A percentile compares a stretch with the other conserved stretches of the same genome.
Conservation (phyloP, 1,284 basidiomycete genomes). For the Papiliotrema fonsecae region DNA sequence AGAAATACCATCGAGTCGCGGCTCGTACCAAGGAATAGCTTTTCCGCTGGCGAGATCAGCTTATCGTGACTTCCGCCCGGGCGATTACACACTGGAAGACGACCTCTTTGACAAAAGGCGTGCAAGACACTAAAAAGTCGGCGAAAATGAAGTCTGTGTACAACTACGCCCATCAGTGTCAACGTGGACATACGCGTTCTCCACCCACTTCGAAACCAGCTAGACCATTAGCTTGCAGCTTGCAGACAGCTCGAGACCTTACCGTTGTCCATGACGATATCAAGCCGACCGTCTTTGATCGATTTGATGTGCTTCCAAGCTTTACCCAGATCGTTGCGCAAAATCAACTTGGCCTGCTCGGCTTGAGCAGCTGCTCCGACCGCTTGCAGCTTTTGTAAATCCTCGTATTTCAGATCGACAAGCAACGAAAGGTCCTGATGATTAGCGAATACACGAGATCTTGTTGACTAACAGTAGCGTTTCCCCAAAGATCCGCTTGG, state of each 20-base stretch:
- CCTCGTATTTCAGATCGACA: constrained; percentile 53
- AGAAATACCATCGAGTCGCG: background rate
- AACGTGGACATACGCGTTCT: no score
- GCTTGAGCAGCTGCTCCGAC: constrained; percentile 72
- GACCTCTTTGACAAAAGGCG: constrained; percentile 71
- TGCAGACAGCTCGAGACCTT: constrained; percentile 21
- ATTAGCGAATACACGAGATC: background rate
- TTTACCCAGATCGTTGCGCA: constrained; percentile 73
- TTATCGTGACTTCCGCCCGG: background rate
- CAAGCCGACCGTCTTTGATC: constrained; percentile 59
- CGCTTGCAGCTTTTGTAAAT: constrained; percentile 77
- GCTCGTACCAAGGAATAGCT: constrained; percentile 17
- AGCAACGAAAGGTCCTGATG: constrained; percentile 46
- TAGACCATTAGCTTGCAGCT: constrained; percentile 35
- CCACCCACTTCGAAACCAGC: constrained; percentile 76
- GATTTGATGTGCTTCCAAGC: constrained; percentile 70
- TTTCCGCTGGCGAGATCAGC: constrained; percentile 15
- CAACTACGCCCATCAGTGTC: constrained; percentile 57
- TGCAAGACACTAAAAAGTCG: constrained; percentile 85
- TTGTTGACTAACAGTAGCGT: constrained; percentile 38
- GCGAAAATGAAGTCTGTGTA: constrained; percentile 93
- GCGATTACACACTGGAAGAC: constrained; percentile 72
- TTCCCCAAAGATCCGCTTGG: constrained; percentile 48
- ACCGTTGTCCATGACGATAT: constrained; percentile 92
- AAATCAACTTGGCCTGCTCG: constrained; percentile 69